These are phyloP conservation scores for Vinca major DNA, from an alignment of 305 asterid genomes.

Conservation along the genomic window DNA sequence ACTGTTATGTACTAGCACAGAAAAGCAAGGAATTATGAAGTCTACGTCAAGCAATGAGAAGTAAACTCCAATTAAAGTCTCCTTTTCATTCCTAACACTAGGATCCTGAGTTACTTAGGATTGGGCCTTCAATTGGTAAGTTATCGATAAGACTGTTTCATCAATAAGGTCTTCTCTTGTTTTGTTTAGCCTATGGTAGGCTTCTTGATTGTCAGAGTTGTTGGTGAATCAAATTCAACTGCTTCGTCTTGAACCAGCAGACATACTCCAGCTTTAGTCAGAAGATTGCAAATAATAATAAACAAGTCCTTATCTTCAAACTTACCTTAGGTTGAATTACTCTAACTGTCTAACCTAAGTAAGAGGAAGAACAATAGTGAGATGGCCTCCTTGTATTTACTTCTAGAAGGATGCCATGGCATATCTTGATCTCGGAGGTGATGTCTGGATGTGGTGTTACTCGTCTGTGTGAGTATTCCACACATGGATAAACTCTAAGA, in stretches of 20 bases:
- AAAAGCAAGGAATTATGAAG: background rate
- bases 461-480: background rate
- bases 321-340: no score
- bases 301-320: no score
- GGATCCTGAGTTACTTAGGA: background rate
- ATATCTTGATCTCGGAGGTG: background rate
- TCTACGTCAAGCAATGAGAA: background rate
- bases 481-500: background rate
- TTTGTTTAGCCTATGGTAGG: background rate
- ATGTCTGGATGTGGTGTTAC: background rate
- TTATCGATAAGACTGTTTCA: background rate
- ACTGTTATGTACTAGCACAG: background rate
- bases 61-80: background rate
- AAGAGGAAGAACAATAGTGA: no score
- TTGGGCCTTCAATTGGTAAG: background rate
- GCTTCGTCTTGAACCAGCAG: background rate
- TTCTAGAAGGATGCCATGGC: background rate
- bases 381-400: background rate
- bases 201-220: background rate
- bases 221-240: background rate
- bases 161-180: background rate
- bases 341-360: no score
- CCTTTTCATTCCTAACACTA: background rate
- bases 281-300: background rate
- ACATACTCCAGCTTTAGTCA: background rate